Percentiles rank a stretch among this genome's conserved stretches.
These are phyloP conservation scores for Aureobasidium sp. DNA, from an alignment of 2,329 filamentous ascomycete genomes.

Conservation along the genomic window DNA sequence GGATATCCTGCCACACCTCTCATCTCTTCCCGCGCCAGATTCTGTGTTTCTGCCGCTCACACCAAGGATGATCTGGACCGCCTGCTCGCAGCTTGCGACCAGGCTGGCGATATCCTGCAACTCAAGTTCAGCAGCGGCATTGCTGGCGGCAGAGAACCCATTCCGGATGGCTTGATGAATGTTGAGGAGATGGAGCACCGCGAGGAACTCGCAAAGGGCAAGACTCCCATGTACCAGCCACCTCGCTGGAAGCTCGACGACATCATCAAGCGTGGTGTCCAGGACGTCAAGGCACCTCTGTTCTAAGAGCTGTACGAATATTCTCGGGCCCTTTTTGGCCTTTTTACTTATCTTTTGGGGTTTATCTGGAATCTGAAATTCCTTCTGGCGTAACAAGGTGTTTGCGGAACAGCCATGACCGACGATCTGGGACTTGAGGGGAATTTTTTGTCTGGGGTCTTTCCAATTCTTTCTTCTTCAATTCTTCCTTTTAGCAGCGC, in stretches of 20 bases:
- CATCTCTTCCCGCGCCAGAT: slow-evolving; percentile 87
- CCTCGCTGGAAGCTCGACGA: slow-evolving; percentile 76
- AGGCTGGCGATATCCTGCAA: slow-evolving; percentile 85
- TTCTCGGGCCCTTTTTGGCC: neutral
- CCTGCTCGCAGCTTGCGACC: slow-evolving; percentile 79
- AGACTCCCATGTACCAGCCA: slow-evolving; percentile 46
- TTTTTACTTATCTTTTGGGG: neutral
- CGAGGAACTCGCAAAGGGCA: slow-evolving; percentile 45
- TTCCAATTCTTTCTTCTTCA: neutral
- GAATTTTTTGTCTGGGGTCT: neutral
- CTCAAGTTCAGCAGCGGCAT: slow-evolving; percentile 96
- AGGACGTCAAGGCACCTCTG: slow-evolving; percentile 67
- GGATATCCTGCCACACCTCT: slow-evolving; percentile 95
- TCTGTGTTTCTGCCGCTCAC: slow-evolving; percentile 92
- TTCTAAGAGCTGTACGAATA: neutral
- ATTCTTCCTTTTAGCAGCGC: slow-evolving; percentile 8
- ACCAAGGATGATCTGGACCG: slow-evolving; percentile 98
- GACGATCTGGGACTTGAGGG: slow-evolving; percentile 10
- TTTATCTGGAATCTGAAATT: neutral
- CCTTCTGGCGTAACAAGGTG: slow-evolving; percentile 9
- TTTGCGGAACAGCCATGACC: slow-evolving; percentile 15
- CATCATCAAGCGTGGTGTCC: slow-evolving; percentile 64
- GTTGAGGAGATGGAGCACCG: slow-evolving; percentile 64
- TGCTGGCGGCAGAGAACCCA: slow-evolving; percentile 74
- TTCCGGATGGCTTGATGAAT: slow-evolving; percentile 62